phyloP scores from a whole-genome alignment of 495 filamentous ascomycete species.

The Aspergillus haitiensis region DNA sequence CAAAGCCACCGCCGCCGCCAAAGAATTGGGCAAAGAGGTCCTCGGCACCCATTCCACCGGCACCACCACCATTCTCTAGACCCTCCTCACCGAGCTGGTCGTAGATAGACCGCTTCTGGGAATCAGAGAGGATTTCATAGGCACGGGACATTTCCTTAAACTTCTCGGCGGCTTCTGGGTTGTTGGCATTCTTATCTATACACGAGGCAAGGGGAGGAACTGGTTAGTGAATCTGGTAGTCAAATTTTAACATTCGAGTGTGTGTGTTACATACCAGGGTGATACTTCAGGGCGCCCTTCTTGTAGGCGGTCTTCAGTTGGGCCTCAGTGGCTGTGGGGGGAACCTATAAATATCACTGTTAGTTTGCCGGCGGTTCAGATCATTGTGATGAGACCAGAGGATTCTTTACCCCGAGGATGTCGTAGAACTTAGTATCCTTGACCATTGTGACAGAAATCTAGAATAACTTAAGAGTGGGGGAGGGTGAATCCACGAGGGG shows the following conservation, averaged over 20 bases:
- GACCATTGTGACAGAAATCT: constrained; percentile 65
- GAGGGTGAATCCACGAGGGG: constrained; percentile 21
- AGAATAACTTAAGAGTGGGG: constrained; percentile 1
- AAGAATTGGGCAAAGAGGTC: constrained; percentile 99
- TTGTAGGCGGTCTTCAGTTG: constrained; percentile 91
- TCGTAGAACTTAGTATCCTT: constrained; percentile 91
- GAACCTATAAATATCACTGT: constrained; percentile 56
- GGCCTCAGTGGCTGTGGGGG: constrained; percentile 67
- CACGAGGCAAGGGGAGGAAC: constrained; percentile 3
- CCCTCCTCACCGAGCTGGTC: constrained; percentile 98
- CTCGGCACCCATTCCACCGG: constrained; percentile 90
- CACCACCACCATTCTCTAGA: constrained; percentile 80
- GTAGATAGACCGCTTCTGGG: constrained; percentile 87
- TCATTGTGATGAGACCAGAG: constrained; percentile 7
- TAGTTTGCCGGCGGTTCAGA: constrained; percentile 18
- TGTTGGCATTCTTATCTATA: constrained; percentile 92
- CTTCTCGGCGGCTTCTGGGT: constrained; percentile 90
- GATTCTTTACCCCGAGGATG: constrained; percentile 69
- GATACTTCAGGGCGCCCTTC: constrained; percentile 83
- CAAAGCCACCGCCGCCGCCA: constrained; percentile 78
- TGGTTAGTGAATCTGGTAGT: constrained; percentile 10
- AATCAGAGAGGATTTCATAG: constrained; percentile 89
- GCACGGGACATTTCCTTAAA: constrained; percentile 97
- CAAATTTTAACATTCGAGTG: background rate
- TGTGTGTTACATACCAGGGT: constrained; percentile 66